These are phyloP conservation scores for Digitaria exilis DNA, from an alignment of 202 grass and related monocot genomes.

Conservation along the genomic window DNA sequence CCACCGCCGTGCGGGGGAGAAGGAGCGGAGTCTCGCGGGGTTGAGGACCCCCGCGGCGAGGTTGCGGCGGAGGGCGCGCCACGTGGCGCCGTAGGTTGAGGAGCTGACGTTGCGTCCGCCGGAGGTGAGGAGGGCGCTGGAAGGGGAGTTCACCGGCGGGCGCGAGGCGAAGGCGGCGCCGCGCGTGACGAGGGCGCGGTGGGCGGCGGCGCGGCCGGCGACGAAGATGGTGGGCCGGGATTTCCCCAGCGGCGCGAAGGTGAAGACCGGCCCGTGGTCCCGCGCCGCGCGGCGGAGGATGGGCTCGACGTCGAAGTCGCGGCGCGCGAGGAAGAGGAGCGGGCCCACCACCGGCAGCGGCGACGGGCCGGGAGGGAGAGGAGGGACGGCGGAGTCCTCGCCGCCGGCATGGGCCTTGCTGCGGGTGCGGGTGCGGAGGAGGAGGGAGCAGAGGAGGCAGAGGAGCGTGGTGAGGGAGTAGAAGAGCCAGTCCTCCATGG, in stretches of 20 bases:
- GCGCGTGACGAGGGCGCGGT: slow-evolving; percentile 57
- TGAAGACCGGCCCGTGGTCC: slow-evolving; percentile 56
- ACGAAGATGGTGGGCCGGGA: slow-evolving; percentile 53
- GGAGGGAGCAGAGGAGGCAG: slow-evolving; percentile 42
- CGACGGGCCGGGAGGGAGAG: slow-evolving; percentile 45
- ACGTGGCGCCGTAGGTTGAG: slow-evolving; percentile 50
- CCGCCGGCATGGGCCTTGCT: neutral
- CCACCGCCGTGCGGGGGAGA: slow-evolving; percentile 49
- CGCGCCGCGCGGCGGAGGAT: slow-evolving; percentile 40
- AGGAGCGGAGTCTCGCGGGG: slow-evolving; percentile 50
- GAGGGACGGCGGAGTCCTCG: neutral
- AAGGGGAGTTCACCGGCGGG: neutral
- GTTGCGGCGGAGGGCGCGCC: slow-evolving; percentile 51
- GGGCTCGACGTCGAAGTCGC: slow-evolving; percentile 48
- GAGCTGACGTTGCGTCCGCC: slow-evolving; percentile 57
- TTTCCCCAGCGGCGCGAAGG: slow-evolving; percentile 35
- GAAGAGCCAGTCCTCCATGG: slow-evolving; percentile 82
- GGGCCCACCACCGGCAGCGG: slow-evolving; percentile 43
- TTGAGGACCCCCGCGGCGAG: slow-evolving; percentile 55
- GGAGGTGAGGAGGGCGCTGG: slow-evolving; percentile 38
- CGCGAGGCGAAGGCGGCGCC: slow-evolving; percentile 62
- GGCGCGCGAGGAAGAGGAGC: slow-evolving; percentile 43
- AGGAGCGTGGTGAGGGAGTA: slow-evolving; percentile 54
- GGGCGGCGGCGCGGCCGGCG: slow-evolving; percentile 24
- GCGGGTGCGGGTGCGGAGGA: slow-evolving; percentile 29